phyloP scores from a whole-genome alignment of 2,329 filamentous ascomycete genomes.

The Pyrenochaeta sp. region DNA sequence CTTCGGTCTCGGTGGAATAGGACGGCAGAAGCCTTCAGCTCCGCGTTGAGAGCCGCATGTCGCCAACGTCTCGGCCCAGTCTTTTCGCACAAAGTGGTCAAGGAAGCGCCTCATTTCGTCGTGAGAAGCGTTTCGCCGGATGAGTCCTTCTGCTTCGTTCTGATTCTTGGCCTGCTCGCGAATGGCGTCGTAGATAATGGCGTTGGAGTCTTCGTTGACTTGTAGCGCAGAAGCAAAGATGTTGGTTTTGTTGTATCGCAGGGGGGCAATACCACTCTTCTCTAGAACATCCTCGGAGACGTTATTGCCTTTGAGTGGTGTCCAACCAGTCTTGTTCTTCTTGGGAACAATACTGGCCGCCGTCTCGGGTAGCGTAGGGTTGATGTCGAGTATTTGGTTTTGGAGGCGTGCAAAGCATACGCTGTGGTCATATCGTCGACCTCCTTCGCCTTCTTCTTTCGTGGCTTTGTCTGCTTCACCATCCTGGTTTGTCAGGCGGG shows the following conservation, averaged over 20 bases:
- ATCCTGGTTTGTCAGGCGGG: background rate
- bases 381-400: constrained; percentile 7
- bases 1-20: background rate
- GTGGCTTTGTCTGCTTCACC: background rate
- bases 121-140: background rate
- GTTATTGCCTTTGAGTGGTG: constrained; percentile 28
- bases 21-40: constrained; percentile 1
- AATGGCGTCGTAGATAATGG: constrained; percentile 5
- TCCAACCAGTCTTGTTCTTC: constrained; percentile 18
- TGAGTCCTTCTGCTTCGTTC: background rate
- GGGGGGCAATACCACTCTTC: constrained; percentile 13
- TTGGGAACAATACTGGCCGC: too few species aligned
- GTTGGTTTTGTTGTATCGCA: constrained; percentile 20
- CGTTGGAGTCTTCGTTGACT: constrained; percentile 11
- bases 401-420: constrained; percentile 2
- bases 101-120: constrained; percentile 1
- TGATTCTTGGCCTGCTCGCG: background rate
- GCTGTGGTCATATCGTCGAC: constrained; percentile 11
- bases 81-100: background rate
- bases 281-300: constrained; percentile 19
- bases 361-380: constrained; percentile 10
- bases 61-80: background rate
- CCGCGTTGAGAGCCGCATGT: background rate
- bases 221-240: constrained; percentile 13
- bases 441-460: constrained; percentile 12